Conservation (phyloP, 176 grass and related monocot genomes). For the Luzula sylvatica region DNA sequence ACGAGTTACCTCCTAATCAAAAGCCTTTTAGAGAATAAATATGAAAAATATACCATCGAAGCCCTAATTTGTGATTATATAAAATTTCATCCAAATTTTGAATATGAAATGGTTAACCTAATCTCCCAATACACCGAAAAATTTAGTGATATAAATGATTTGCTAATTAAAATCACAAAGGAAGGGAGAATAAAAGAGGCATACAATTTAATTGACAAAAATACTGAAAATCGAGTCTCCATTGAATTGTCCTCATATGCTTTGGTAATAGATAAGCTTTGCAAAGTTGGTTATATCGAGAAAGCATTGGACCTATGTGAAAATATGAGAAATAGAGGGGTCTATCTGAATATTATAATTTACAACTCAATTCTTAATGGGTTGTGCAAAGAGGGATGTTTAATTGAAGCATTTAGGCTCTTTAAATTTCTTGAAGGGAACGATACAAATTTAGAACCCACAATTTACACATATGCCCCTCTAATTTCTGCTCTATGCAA, state of each 20-base stretch:
- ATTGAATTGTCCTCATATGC: constrained; percentile 53
- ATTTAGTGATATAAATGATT: constrained; percentile 40
- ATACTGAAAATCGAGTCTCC: constrained; percentile 41
- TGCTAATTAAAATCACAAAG: constrained; percentile 48
- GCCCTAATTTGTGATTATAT: constrained; percentile 48
- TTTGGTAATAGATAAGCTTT: constrained; percentile 69
- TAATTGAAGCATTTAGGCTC: constrained; percentile 75
- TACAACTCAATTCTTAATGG: constrained; percentile 77
- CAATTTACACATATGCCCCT: constrained; percentile 50
- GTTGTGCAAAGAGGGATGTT: constrained; percentile 77
- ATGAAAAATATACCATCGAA: constrained; percentile 29
- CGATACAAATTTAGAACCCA: constrained; percentile 38
- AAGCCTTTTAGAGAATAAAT: constrained; percentile 47
- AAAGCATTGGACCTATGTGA: constrained; percentile 72
- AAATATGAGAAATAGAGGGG: constrained; percentile 55
- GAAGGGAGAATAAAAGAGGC: constrained; percentile 66
- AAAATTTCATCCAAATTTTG: constrained; percentile 56
- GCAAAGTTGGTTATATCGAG: constrained; percentile 61
- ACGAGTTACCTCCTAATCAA: constrained; percentile 47
- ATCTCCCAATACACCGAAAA: constrained; percentile 54
- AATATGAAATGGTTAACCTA: constrained; percentile 46
- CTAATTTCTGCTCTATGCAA: constrained; percentile 81
- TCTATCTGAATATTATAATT: constrained; percentile 51
- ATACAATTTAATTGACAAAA: constrained; percentile 47
- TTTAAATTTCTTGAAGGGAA: constrained; percentile 66